phyloP scores from a whole-genome alignment of 176 grass and related monocot species.

The Stipa capillata region DNA sequence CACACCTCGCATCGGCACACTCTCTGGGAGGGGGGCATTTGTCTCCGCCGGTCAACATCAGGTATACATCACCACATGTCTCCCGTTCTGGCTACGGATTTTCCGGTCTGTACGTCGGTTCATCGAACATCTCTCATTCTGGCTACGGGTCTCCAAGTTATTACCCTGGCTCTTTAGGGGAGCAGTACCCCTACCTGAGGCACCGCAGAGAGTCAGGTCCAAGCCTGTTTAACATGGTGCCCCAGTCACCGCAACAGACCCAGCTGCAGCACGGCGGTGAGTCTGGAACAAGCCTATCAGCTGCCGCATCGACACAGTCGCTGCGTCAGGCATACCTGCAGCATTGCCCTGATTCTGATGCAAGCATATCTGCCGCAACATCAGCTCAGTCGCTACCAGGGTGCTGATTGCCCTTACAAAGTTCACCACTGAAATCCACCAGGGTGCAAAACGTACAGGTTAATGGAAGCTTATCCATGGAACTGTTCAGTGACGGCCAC shows the following conservation, averaged over 20 bases:
- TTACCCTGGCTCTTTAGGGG: slow-evolving; percentile 42
- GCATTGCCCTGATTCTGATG: slow-evolving; percentile 40
- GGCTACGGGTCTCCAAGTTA: slow-evolving; percentile 29
- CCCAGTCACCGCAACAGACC: slow-evolving; percentile 13
- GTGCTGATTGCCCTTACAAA: slow-evolving; percentile 34
- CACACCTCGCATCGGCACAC: slow-evolving; percentile 18
- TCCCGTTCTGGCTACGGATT: slow-evolving; percentile 15
- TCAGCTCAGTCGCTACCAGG: slow-evolving; percentile 62
- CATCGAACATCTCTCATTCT: slow-evolving; percentile 18
- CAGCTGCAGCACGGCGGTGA: slow-evolving; percentile 1
- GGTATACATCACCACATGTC: slow-evolving; percentile 14
- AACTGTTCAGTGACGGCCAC: not conserved
- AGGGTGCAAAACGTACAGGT: not conserved
- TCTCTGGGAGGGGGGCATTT: slow-evolving; percentile 20
- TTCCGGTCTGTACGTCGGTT: slow-evolving; percentile 18
- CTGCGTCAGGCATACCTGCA: slow-evolving; percentile 30
- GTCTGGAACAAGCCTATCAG: slow-evolving; percentile 23
- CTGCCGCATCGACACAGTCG: slow-evolving; percentile 14
- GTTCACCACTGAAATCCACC: not conserved
- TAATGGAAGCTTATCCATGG: not conserved
- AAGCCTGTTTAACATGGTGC: slow-evolving; percentile 32
- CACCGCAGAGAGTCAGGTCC: slow-evolving; percentile 23
- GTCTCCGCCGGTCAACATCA: slow-evolving; percentile 42
- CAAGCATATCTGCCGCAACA: slow-evolving; percentile 29
- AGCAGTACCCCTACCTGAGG: slow-evolving; percentile 27